These are phyloP conservation scores for Globomyces sp. DNA, from an alignment of 371 early-diverging fungal species.

Conservation along the genomic window DNA sequence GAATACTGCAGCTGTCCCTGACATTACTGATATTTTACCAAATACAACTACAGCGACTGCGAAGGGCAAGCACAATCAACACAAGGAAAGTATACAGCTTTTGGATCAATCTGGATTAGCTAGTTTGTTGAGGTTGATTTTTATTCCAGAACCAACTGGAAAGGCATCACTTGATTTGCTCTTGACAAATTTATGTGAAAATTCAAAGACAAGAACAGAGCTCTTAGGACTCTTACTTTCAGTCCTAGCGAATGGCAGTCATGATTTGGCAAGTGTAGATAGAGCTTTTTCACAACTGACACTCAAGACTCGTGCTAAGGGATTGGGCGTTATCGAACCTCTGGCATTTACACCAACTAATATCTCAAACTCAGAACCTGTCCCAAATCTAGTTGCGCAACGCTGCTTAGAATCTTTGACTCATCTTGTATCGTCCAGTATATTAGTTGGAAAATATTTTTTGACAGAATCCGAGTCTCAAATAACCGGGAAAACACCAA, in stretches of 20 bases:
- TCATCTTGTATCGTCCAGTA: conserved; percentile 66
- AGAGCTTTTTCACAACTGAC: conserved; percentile 75
- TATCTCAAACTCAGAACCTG: conserved; percentile 5
- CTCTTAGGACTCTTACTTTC: conserved; percentile 81
- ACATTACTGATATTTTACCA: neutral
- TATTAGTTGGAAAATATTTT: conserved; percentile 67
- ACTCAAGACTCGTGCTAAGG: conserved; percentile 46
- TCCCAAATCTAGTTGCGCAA: conserved; percentile 81
- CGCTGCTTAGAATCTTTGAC: conserved; percentile 83
- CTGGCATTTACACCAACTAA: conserved; percentile 14
- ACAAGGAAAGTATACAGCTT: conserved; percentile 71
- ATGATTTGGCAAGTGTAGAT: conserved; percentile 74
- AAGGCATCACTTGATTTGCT: conserved; percentile 69
- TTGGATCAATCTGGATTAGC: conserved; percentile 80
- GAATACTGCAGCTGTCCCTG: neutral
- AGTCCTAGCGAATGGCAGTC: conserved; percentile 80
- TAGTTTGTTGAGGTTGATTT: conserved; percentile 79
- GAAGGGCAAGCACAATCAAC: conserved; percentile 18
- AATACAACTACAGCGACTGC: neutral
- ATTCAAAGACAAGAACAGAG: conserved; percentile 81
- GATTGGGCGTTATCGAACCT: neutral
- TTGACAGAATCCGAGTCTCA: conserved; percentile 66
- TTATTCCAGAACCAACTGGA: conserved; percentile 72
- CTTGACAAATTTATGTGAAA: conserved; percentile 86
- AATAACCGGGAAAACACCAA: conserved; percentile 38